Percentiles rank a stretch among this genome's conserved stretches.
Conservation (phyloP, 73 alveolate species). For the Paramecium caudatum region DNA sequence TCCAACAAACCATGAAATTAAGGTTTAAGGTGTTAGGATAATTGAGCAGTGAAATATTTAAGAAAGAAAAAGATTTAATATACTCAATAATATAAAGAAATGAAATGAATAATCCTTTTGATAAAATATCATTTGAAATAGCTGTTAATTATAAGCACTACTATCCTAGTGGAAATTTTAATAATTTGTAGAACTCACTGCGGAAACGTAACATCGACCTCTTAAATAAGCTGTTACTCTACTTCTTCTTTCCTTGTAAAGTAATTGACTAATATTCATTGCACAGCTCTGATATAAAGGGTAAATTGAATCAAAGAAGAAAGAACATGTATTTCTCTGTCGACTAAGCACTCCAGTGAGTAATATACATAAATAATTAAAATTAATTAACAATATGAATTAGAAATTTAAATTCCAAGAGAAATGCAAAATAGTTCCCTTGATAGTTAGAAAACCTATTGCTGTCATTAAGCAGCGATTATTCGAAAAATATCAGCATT, state of each 20-base stretch:
- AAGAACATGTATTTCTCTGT: conserved; percentile 21
- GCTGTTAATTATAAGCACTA: conserved; percentile 11
- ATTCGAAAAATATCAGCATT: conserved; percentile 38
- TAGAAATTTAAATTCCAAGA: conserved; percentile 52
- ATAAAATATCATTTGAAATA: background rate
- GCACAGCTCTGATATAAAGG: background rate
- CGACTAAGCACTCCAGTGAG: background rate
- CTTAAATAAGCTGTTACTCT: background rate
- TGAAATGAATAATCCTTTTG: background rate
- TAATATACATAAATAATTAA: conserved; percentile 3
- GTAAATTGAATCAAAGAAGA: background rate
- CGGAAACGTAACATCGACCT: background rate
- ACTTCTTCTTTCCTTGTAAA: conserved; percentile 15
- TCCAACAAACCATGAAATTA: background rate
- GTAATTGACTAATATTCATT: background rate
- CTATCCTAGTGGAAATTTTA: background rate
- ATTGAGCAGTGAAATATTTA: background rate
- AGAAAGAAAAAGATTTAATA: background rate
- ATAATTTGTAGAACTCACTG: background rate
- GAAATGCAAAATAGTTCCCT: conserved; percentile 4
- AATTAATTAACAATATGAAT: conserved; percentile 51
- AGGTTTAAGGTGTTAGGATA: background rate
- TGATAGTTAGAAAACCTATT: conserved; percentile 39
- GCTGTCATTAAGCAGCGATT: conserved; percentile 16
- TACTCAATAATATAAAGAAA: background rate